Conservation (phyloP, 2,329 filamentous ascomycete genomes). For the Neurospora sp. region DNA sequence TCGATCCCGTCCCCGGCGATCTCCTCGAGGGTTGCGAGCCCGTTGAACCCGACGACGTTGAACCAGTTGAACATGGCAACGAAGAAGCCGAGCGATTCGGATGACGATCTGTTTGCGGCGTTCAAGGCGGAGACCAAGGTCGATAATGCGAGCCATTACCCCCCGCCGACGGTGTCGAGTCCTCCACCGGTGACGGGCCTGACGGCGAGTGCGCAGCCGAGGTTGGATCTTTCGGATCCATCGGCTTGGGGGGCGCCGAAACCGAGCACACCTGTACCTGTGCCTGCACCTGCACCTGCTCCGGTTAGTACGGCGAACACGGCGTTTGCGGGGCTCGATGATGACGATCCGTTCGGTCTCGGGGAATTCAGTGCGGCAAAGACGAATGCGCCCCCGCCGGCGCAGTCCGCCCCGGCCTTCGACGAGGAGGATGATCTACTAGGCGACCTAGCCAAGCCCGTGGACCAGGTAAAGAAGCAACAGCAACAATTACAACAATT, state of each 20-base stretch:
- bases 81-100: constrained; percentile 30
- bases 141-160: constrained; percentile 56
- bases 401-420: constrained; percentile 15
- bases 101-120: constrained; percentile 57
- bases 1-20: constrained; percentile 29
- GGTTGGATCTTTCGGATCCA: constrained; percentile 42
- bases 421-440: constrained; percentile 56
- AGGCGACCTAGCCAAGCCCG: constrained; percentile 53
- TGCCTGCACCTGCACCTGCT: not conserved
- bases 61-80: not conserved
- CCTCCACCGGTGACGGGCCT: constrained; percentile 33
- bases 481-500: constrained; percentile 4
- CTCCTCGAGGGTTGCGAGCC: constrained; percentile 13
- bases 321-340: constrained; percentile 34
- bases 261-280: not conserved
- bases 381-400: constrained; percentile 6
- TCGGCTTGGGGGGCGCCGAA: constrained; percentile 39
- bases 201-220: constrained; percentile 29
- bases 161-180: constrained; percentile 36
- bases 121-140: constrained; percentile 58
- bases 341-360: constrained; percentile 85
- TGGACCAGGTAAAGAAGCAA: constrained; percentile 43
- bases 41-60: not conserved
- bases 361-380: constrained; percentile 45
- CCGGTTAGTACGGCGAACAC: constrained; percentile 31